Percentiles rank a stretch among this genome's conserved stretches.
Conservation (phyloP, 2,329 filamentous ascomycete genomes). For the Dactylellina leptospora region DNA sequence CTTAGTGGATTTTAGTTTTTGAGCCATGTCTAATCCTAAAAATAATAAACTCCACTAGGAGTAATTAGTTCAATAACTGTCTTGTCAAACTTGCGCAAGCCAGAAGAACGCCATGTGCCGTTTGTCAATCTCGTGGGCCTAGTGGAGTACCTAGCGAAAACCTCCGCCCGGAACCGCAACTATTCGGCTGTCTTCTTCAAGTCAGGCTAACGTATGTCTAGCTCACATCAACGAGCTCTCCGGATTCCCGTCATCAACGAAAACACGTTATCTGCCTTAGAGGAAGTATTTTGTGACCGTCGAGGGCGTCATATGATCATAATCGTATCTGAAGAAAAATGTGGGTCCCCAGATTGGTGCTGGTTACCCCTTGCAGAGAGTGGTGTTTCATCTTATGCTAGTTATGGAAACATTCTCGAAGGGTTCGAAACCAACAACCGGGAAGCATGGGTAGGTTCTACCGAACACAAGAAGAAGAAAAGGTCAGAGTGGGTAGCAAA, state of each 20-base stretch:
- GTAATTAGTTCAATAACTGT: too few relatives aligned
- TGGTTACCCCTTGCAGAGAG: slow-evolving; percentile 59
- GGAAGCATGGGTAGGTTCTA: slow-evolving; percentile 28
- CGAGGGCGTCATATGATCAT: slow-evolving; percentile 63
- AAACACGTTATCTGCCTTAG: neutral
- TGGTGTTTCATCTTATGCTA: slow-evolving; percentile 47
- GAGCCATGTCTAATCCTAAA: slow-evolving; percentile 18
- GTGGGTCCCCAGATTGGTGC: slow-evolving; percentile 62
- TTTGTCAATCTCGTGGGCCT: neutral
- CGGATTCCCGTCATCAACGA: neutral
- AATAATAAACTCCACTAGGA: slow-evolving; percentile 4
- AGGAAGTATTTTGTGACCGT: slow-evolving; percentile 62
- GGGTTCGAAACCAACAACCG: slow-evolving; percentile 42
- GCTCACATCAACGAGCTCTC: too few relatives aligned
- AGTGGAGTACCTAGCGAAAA: neutral
- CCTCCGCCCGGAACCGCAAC: slow-evolving; percentile 3
- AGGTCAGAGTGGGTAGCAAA: neutral
- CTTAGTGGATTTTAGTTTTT: slow-evolving; percentile 1
- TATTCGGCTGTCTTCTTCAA: neutral
- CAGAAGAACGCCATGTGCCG: too few relatives aligned
- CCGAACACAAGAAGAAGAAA: slow-evolving; percentile 10
- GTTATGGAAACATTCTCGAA: slow-evolving; percentile 50
- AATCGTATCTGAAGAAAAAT: slow-evolving; percentile 58
- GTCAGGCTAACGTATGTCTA: neutral
- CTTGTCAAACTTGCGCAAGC: neutral